A percentile compares a stretch with the other conserved stretches of the same genome.
phyloP scores from a whole-genome alignment of 345 rosid species.

The Ailanthus altissimus region DNA sequence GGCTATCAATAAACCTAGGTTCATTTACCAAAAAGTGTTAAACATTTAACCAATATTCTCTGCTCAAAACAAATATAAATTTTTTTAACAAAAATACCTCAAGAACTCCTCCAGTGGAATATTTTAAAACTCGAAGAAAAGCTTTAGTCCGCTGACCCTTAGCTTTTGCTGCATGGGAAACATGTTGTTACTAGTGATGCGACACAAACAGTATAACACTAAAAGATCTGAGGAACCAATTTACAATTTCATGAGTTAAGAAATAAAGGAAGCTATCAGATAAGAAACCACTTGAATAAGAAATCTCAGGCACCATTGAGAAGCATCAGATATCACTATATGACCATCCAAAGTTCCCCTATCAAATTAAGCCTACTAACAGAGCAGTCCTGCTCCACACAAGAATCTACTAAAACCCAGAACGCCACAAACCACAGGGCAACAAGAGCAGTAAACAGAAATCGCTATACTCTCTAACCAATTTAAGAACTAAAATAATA shows the following conservation, averaged over 20 bases:
- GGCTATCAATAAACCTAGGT: neutral
- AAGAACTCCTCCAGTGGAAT: constrained; percentile 92
- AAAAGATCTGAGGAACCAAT: constrained; percentile 8
- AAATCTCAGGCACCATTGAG: neutral
- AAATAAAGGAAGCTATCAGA: neutral
- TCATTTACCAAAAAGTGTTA: neutral
- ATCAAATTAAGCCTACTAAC: neutral
- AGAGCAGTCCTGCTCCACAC: neutral
- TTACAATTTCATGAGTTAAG: neutral
- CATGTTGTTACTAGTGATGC: constrained; percentile 4
- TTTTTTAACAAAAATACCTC: constrained; percentile 60
- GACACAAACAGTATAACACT: neutral
- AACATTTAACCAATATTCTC: neutral
- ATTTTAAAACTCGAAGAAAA: constrained; percentile 90
- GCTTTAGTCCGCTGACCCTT: constrained; percentile 75
- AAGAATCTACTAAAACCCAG: neutral
- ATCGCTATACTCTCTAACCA: neutral
- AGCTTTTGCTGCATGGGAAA: constrained; percentile 60
- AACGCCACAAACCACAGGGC: too few relatives aligned
- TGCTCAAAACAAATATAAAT: neutral
- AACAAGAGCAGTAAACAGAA: neutral
- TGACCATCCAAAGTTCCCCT: constrained; percentile 1
- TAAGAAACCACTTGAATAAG: neutral
- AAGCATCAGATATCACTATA: neutral
- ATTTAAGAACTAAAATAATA: neutral